phyloP scores from a whole-genome alignment of 371 early-diverging fungal species.

The Haplosporangium sp. region DNA sequence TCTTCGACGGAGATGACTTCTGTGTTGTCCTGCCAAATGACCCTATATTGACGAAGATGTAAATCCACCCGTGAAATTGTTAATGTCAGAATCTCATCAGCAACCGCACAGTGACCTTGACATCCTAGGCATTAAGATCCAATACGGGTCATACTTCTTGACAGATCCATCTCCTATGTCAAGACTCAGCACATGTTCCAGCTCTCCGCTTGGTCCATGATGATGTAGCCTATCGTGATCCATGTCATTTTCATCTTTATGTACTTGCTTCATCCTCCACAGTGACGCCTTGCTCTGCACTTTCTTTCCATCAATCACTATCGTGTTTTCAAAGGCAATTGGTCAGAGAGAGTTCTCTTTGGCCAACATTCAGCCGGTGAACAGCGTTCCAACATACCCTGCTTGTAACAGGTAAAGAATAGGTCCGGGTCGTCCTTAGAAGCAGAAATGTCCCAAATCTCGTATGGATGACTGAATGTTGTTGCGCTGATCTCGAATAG shows the following conservation, averaged over 20 bases:
- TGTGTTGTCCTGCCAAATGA: slow-evolving; percentile 52
- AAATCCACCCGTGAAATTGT: neutral
- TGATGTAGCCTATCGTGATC: slow-evolving; percentile 36
- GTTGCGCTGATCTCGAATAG: slow-evolving; percentile 68
- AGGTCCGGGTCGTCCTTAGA: slow-evolving; percentile 69
- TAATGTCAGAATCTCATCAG: neutral
- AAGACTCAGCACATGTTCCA: slow-evolving; percentile 44
- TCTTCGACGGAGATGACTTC: slow-evolving; percentile 53
- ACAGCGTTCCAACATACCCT: slow-evolving; percentile 50
- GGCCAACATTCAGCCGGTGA: no score
- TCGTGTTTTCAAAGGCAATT: no score
- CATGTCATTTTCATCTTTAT: slow-evolving; percentile 12
- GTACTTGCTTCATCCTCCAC: slow-evolving; percentile 45
- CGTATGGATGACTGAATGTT: slow-evolving; percentile 75
- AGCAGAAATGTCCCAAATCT: slow-evolving; percentile 77
- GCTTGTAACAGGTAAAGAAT: slow-evolving; percentile 73
- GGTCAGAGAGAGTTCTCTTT: no score
- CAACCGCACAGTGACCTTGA: neutral
- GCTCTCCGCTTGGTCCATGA: slow-evolving; percentile 38
- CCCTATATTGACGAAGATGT: slow-evolving; percentile 10
- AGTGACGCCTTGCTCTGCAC: slow-evolving; percentile 50
- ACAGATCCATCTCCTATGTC: slow-evolving; percentile 46
- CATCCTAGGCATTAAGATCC: neutral
- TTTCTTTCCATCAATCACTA: slow-evolving; percentile 43
- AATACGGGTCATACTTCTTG: slow-evolving; percentile 30